Base-by-base conservation (phyloP, 2,329 filamentous ascomycete genomes). In the Colletotrichum melonis region DNA sequence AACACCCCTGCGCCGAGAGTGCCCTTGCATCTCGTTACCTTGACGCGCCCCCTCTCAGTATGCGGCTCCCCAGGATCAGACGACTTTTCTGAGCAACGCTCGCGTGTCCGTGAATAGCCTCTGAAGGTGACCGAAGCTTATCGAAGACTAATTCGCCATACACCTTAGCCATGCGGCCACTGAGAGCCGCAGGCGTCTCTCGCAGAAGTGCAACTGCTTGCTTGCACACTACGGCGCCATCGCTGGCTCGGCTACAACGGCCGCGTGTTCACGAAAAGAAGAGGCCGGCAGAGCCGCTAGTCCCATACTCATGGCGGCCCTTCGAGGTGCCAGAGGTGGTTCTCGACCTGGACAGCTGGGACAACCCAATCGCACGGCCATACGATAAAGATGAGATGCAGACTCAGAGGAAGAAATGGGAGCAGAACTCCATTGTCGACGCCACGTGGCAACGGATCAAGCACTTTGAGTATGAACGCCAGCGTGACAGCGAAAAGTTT, bases 321-420 rank as follows among this genome's bases (percentile, higher is more conserved):
- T 76, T 75, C 26, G 64, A 85, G 28, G 79, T 87, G 54, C 83
- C 86, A 14, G 67, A 82, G 22, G 74, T 86, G 12, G 78, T 89
- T 3, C 81, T 90, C 52, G 87, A 90, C 71, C 86, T 91, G 52
- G 88, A 90, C 75, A 85, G 86, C 57, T 83, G 86, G 73, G 82
- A 85, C 24, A 85, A 78, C 74, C 80, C 77, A 1, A 78, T 81
- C 59, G 87, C 89, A 52, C 86, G 87, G 32, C 77, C 79, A 2
- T 85, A 80, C 67, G 79, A 83, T 58, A 75, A 81, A 3, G 74
- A 76, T 5, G 80, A 86, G 57, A 84, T 85, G 66, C 77, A 75
- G n/a, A 74, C 64, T 4, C 79, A 82, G 73, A 57, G 49, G 52
- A 76, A 73, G 22, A 79, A 74, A 68, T 86, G 82, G 82, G 76